Evolutionary conservation across 371 early-diverging fungal species (phyloP), one percentile per base, ranked within the genome.

Genomic region (Entomophthora muscae): DNA sequence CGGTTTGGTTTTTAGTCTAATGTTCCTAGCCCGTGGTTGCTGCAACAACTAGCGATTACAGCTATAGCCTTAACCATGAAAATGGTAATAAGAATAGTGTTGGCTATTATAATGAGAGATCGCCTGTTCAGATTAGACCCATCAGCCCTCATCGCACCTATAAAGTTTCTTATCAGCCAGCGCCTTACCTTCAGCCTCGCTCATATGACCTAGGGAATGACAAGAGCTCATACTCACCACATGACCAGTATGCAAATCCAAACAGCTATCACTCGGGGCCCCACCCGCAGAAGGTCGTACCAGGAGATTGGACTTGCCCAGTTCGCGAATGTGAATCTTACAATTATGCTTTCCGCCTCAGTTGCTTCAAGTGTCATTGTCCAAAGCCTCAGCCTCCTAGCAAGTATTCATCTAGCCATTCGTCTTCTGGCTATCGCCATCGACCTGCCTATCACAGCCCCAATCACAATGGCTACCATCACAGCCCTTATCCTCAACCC

Each of bases 301-400:
- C 23, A 22, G 27, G 66, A 66, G 54, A 76, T 69, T 76, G 89
- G 89, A 81, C 81, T 57, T 89, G 89, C 68, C 80, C 85, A 3
- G 80, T 79, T 54, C 71, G 74, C 0, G 65, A 69, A 0, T 89
- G 89, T 68, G 72, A 75, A 23, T 86, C 83, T 68, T 84, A 83
- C 65, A 89, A 89, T 66, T 89, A 85, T 71, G 86, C 86, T 1
- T 83, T 83, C 3, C 76, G 85, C 42, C 72, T 75, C n/a, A 73
- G 71, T 24, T 84, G 85, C 64, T 71, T 79, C 66, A 70, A 75
- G 13, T 84, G 85, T 66, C 55, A 54, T 54, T 21, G 27, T 5
- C 55, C 55, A 21, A 54, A 54, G 27, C 55, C 55, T 26, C 42
- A 42, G 42, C 42, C 42, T 5, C 42, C 42, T 17, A 42, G 10